Base-by-base conservation (phyloP, 306 rosid genomes). In the Calophaca sinica region DNA sequence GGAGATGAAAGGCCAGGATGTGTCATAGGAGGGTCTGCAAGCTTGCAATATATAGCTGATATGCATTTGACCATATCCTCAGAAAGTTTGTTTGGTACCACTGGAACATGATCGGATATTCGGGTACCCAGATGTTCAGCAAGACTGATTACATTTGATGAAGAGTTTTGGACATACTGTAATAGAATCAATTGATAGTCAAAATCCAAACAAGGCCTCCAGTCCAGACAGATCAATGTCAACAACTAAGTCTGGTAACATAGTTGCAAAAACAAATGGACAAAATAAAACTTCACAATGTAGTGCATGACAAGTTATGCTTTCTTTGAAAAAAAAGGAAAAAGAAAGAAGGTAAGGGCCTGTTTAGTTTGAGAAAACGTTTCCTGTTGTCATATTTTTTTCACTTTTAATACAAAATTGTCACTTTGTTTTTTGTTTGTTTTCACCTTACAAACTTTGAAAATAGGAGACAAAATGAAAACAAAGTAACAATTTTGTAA, bases 61-160 rank as follows among this genome's bases (percentile, higher is more conserved):
- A 96, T 92, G 91, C 96, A 92, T 83, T 90, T 96, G 46, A 96
- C 79, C 99, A 96, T 92, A 28, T 96, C 98, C 82, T 96, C 99
- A 1, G 98, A 90, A 71, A 96, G 90, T 63, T 84, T 86, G 41
- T 96, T 96, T 46, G 98, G 93, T 42, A 86, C 70, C 64, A 85
- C 87, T 2, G 87, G 90, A 55, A 92, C 71, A 80, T 92, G 97
- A 77, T 96, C 98, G 2, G 96, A 81, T 59, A 96, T 84, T 63
- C 91, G 79, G 4, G 99, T 89, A 5, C 99, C 99, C 1, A 96
- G 98, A 87, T 96, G 97, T 78, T 96, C 99, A 2, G 99, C 99
- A 38, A 96, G 88, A 77, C 99, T 92, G 53, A 89, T 83, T 67
- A 92, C 31, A 79, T 83, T 92, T 73, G 98, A 76, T 13, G 97